A percentile compares a stretch with the other conserved stretches of the same genome.
Evolutionary conservation across 192 early-diverging fungal species (phyloP).

Genomic region (Coemansia sp.): DNA sequence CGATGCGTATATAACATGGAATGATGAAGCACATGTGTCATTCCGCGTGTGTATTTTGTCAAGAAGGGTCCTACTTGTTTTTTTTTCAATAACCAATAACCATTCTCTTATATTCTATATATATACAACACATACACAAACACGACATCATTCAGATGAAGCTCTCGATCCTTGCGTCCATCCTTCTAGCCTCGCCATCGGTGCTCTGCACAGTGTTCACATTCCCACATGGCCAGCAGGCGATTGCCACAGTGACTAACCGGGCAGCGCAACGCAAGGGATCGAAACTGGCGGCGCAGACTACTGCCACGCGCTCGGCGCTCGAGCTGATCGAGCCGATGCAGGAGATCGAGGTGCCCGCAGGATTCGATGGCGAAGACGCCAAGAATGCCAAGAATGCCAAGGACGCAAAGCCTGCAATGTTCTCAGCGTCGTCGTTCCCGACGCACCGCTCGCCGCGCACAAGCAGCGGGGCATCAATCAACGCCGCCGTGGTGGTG

Average conservation of each 20-base stretch:
- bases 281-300: neutral
- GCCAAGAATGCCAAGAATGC: neutral
- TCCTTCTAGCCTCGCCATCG: neutral
- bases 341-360: neutral
- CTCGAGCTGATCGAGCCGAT: neutral
- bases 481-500: no score
- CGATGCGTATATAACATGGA: no score
- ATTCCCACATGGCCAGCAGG: slow-evolving; percentile 1
- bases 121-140: neutral
- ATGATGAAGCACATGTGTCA: no score
- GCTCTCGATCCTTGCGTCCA: neutral
- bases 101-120: no score
- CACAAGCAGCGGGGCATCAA: no score
- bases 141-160: no score
- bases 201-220: neutral
- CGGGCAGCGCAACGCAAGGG: neutral
- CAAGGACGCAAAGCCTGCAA: neutral
- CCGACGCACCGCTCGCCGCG: neutral
- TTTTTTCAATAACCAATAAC: no score
- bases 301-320: neutral
- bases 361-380: neutral
- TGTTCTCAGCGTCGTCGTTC: slow-evolving; percentile 1
- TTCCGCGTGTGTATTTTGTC: no score
- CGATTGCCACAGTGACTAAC: neutral
- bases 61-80: no score